Base-by-base conservation (phyloP, 2,329 filamentous ascomycete species). In the Amylocarpus encephaloides region DNA sequence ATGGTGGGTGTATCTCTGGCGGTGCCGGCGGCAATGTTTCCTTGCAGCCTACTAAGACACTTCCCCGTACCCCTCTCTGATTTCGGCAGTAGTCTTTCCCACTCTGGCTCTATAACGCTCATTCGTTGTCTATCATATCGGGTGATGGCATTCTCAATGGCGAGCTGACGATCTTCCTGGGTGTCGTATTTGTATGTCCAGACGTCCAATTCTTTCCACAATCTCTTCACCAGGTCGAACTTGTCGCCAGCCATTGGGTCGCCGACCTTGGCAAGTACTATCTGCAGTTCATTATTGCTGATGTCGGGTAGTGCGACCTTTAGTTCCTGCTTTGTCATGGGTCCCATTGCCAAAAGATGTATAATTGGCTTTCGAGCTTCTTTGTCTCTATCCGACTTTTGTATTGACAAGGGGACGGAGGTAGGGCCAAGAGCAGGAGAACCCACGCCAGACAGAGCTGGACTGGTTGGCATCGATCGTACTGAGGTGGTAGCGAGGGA, bases 181-280 rank as follows among this genome's bases (percentile, higher is more conserved):
- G 65, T 70, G 40, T 71, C 69, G 60, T 84, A 85, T 26, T 76
- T 68, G 63, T 82, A 82, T 50, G 73, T 76, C 74, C 77, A 85
- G 18, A 83, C 77, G 57, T 85, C 80, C 12, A 85, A 71, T 56
- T 85, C 81, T 64, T 76, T 82, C 74, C 76, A 85, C 54, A 73
- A 78, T 19, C 71, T 67, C 66, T 78, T 80, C 53, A 75, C 74
- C 58, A 84, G 66, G 32, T 70, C 66, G 73, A 77, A 85, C 56
- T 73, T 79, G 53, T 77, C 72, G 4, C 68, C 68, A 2, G 69
- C 64, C 4, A 70, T 55, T 50, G 76, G 71, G 50, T 78, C 75
- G 29, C 78, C 80, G 18, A 81, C 78, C 66, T 83, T 85, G 43
- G 76, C 70, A 11, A 85, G 65, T 1, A 74, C 74, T 2, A 68